Evolutionary conservation across 805 yeast species (phyloP).

Genomic region (Starmerella vitae): DNA sequence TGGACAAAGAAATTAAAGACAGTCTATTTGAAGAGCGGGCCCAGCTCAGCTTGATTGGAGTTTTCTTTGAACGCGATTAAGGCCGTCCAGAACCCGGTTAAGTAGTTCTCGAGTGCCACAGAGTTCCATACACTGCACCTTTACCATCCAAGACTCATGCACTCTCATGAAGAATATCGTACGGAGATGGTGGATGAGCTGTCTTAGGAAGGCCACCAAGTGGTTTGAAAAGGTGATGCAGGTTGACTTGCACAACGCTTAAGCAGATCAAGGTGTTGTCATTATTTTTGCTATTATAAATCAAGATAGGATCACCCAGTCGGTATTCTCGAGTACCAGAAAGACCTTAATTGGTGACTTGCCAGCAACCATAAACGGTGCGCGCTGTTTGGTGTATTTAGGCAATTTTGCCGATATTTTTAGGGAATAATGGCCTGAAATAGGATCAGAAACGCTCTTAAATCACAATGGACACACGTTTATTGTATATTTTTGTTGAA

Average conservation of each 20-base stretch:
- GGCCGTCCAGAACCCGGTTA: constrained; percentile 33
- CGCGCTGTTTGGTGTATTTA: constrained; percentile 73
- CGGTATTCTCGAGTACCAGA: constrained; percentile 73
- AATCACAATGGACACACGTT: too few species aligned
- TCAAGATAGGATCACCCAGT: constrained; percentile 55
- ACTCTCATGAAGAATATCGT: constrained; percentile 12
- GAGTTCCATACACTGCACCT: constrained; percentile 86
- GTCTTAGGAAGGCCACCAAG: constrained; percentile 75
- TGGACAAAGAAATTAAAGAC: constrained; percentile 20
- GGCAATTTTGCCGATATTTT: constrained; percentile 74
- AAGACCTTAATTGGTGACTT: constrained; percentile 70
- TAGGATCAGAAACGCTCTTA: constrained; percentile 27
- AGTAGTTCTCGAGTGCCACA: constrained; percentile 43
- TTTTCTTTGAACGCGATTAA: neutral
- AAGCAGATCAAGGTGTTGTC: constrained; percentile 96
- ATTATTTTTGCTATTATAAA: constrained; percentile 80
- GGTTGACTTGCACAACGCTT: constrained; percentile 71
- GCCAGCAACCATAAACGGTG: constrained; percentile 70
- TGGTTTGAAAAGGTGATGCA: constrained; percentile 76
- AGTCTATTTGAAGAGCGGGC: constrained; percentile 11
- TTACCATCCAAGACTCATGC: constrained; percentile 50
- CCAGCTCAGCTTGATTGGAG: constrained; percentile 6
- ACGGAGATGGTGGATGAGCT: constrained; percentile 27
- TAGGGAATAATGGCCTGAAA: constrained; percentile 74
- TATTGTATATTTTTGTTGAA: too few species aligned